These are phyloP conservation scores for Mycena belliarum DNA, from an alignment of 768 basidiomycete genomes.

Conservation along the genomic window DNA sequence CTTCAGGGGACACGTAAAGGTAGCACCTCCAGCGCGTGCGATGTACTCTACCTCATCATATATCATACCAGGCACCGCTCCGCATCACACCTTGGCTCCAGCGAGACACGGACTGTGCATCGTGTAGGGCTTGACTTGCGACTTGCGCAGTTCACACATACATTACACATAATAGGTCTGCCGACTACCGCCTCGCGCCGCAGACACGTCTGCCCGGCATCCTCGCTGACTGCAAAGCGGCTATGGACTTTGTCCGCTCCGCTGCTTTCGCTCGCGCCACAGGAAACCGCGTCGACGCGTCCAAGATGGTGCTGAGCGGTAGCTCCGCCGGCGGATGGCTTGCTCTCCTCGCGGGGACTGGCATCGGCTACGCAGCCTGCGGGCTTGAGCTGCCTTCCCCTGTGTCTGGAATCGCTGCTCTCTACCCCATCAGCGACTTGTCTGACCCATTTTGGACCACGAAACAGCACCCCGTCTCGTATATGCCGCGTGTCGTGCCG, in stretches of 20 bases:
- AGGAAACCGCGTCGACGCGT: constrained; percentile 28
- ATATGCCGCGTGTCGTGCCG: constrained; percentile 34
- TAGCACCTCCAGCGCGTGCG: not conserved
- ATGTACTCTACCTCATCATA: too few relatives aligned
- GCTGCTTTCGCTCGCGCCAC: constrained; percentile 30
- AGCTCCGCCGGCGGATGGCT: constrained; percentile 44
- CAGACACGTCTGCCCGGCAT: constrained; percentile 38
- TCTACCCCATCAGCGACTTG: constrained; percentile 42
- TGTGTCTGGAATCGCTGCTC: constrained; percentile 33
- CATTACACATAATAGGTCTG: constrained; percentile 23
- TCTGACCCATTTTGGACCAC: constrained; percentile 39
- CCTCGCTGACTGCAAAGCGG: constrained; percentile 34
- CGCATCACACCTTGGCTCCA: constrained; percentile 37
- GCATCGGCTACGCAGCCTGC: constrained; percentile 36
- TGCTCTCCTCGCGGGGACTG: constrained; percentile 34
- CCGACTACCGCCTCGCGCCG: constrained; percentile 40
- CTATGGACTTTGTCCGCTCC: constrained; percentile 35
- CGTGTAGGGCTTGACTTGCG: too few relatives aligned
- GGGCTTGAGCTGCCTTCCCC: constrained; percentile 31
- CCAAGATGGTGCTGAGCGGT: constrained; percentile 36
- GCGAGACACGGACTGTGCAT: constrained; percentile 33
- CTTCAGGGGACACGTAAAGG: constrained; percentile 34
- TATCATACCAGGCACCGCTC: constrained; percentile 34
- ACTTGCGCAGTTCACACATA: too few relatives aligned
- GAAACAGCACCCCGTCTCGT: constrained; percentile 34